Percentiles rank a stretch among this genome's conserved stretches.
Conservation (phyloP, 1,284 basidiomycete genomes). For the Macrocybe sp. region DNA sequence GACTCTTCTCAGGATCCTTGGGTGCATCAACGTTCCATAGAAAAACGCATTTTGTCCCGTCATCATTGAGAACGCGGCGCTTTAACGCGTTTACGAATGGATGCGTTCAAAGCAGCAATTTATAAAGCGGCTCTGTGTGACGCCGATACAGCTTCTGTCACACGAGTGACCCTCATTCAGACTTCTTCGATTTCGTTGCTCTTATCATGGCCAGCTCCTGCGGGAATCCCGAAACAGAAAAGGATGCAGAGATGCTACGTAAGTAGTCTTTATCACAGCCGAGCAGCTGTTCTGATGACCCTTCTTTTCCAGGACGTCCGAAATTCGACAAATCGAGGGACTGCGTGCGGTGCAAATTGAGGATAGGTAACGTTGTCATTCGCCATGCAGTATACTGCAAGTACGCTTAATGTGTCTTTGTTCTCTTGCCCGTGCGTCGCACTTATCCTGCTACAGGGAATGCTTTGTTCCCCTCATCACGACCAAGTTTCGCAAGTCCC, state of each 20-base stretch:
- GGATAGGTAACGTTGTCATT: constrained; percentile 62
- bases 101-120: background rate
- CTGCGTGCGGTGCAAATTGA: constrained; percentile 69
- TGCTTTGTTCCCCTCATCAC: constrained; percentile 64
- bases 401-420: constrained; percentile 33
- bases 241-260: constrained; percentile 63
- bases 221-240: constrained; percentile 53
- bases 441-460: constrained; percentile 33
- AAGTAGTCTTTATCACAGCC: constrained; percentile 19
- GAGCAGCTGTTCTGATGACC: background rate
- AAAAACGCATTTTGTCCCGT: constrained; percentile 58
- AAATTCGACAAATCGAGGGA: constrained; percentile 60
- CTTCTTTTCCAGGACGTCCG: constrained; percentile 39
- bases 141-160: no score
- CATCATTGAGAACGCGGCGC: background rate
- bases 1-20: constrained; percentile 61
- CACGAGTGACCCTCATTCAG: no score
- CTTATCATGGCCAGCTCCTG: constrained; percentile 32
- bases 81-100: background rate
- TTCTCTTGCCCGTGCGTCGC: background rate
- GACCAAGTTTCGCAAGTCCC: constrained; percentile 56
- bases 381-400: constrained; percentile 81
- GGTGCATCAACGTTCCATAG: constrained; percentile 82
- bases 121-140: no score
- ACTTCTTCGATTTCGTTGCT: background rate